phyloP scores from a whole-genome alignment of 495 filamentous ascomycete genomes.

The Hypoxylon intermedium region DNA sequence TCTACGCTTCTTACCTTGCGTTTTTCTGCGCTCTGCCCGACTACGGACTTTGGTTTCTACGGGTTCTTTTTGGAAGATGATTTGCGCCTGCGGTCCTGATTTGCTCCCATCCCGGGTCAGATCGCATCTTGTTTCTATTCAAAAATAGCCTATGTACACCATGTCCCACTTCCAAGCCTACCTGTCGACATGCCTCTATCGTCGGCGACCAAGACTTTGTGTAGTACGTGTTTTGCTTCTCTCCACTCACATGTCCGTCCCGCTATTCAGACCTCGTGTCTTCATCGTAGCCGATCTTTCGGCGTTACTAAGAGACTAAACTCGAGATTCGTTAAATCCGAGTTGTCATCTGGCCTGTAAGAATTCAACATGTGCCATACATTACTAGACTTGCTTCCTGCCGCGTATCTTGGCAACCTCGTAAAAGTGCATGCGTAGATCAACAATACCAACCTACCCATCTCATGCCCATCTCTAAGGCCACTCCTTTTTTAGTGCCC shows the following conservation, averaged over 20 bases:
- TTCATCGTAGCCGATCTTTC: background rate
- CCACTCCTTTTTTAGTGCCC: constrained; percentile 13
- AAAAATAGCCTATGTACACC: background rate
- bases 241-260: background rate
- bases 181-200: background rate
- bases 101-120: too few species aligned
- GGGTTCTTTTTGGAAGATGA: background rate
- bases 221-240: background rate
- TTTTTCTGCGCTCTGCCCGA: too few species aligned
- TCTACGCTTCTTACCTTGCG: too few species aligned
- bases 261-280: background rate
- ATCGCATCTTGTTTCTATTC: too few species aligned
- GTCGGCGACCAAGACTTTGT: constrained; percentile 7
- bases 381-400: background rate
- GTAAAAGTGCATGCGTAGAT: background rate
- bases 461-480: background rate
- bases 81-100: too few species aligned
- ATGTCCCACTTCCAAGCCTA: background rate
- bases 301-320: background rate
- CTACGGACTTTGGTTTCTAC: too few species aligned
- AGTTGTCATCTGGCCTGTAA: background rate
- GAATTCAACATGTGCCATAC: background rate
- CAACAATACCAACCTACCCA: background rate
- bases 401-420: background rate
- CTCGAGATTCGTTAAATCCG: background rate